Percentiles rank a stretch among this genome's conserved stretches.
These are phyloP conservation scores for Pyrenophora teres DNA, from an alignment of 2,329 filamentous ascomycete genomes.

Conservation along the genomic window DNA sequence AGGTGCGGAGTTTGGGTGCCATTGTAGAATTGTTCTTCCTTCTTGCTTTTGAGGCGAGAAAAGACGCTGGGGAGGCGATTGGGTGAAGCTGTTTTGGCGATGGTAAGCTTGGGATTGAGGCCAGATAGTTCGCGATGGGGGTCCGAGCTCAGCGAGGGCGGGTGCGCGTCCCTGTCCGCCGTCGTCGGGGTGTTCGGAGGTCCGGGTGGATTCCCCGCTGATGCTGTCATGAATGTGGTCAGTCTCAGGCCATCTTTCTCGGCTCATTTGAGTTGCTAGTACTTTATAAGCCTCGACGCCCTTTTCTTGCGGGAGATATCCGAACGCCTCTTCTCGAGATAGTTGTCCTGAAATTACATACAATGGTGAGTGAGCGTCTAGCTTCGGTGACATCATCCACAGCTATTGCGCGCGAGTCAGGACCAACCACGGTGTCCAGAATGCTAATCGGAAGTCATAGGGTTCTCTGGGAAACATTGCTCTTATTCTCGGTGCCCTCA, in stretches of 20 bases:
- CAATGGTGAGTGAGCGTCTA: not conserved
- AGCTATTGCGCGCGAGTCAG: conserved; percentile 4
- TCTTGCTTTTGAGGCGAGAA: not conserved
- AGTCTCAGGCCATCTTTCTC: conserved; percentile 1
- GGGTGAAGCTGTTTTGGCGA: conserved; percentile 13
- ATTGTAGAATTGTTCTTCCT: conserved; percentile 21
- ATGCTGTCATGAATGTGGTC: conserved; percentile 6
- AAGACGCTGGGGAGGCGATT: not conserved
- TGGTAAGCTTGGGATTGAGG: conserved; percentile 25
- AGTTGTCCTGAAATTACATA: no score
- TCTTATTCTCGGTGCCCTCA: conserved; percentile 78
- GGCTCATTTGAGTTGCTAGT: no score
- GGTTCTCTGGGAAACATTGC: conserved; percentile 64
- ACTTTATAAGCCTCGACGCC: no score
- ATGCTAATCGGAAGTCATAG: conserved; percentile 13
- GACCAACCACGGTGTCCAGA: not conserved
- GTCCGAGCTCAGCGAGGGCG: conserved; percentile 14
- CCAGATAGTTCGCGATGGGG: conserved; percentile 26
- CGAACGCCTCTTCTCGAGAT: no score
- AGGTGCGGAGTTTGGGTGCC: conserved; percentile 41
- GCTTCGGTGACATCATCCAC: not conserved
- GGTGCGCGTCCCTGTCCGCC: not conserved
- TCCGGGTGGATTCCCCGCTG: conserved; percentile 26
- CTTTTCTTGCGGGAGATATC: no score
- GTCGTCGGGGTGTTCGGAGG: conserved; percentile 15